Evolutionary conservation across 108 stramenopile genomes (phyloP), one percentile per base, ranked within the genome.

Genomic region (Pseudonitzschia pungens): DNA sequence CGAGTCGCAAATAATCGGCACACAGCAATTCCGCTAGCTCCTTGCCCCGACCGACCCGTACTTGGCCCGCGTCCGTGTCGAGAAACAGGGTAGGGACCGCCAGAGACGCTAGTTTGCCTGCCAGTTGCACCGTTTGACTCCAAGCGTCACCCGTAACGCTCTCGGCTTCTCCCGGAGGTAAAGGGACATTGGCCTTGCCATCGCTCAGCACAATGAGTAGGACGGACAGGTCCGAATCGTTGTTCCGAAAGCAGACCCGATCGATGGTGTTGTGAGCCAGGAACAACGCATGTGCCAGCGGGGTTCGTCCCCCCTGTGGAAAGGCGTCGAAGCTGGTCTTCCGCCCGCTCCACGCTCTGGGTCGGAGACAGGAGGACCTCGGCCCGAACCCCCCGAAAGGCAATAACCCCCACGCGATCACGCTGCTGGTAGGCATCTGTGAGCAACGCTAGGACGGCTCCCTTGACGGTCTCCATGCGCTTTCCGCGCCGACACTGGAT

Each of bases 401-500:
- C 77, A 70, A 96, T 91, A 54, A 96, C 77, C 59, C 83, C 86
- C 56, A 96, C 88, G 68, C 91, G 78, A 74, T 96, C 94, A 42
- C 94, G 88, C 58, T 81, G 83, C 78, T 96, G 88, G 84, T 96
- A 96, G 43, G 94, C 94, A 70, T 93, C 92, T n/a, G 86, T 82
- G 44, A 96, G 77, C 20, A 96, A 80, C 62, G 78, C 75, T 79
- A 93, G 88, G 57, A 90, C 92, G 14, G 94, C 94, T n/a, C 94
- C 94, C 86, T 96, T 96, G 22, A 90, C 94, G n/a, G 92, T 90
- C 70, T 92, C 90, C 94, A 96, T 96, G 26, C 94, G 81, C 75
- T 96, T 91, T n/a, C 26, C 92, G 81, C 20, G 94, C 94, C n/a
- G 60, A 36, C 94, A 96, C n/a, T 96, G 65, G 84, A 86, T 11